Conservation (phyloP, 2,329 filamentous ascomycete species). For the Sporothrix protearum region DNA sequence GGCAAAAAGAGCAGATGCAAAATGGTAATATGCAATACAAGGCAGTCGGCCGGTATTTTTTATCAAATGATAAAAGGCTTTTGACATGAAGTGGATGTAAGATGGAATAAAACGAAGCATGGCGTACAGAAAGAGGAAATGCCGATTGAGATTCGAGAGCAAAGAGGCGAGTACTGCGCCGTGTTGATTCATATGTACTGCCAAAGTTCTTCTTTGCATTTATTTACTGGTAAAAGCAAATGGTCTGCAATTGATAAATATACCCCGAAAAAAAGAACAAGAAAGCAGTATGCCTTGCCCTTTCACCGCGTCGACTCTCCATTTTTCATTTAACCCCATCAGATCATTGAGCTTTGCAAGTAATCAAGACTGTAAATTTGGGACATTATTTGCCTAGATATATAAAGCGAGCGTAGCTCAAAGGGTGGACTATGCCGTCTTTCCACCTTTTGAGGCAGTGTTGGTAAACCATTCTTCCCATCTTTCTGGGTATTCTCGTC, state of each 20-base stretch:
- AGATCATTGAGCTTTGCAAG: neutral
- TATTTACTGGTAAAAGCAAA: too few relatives aligned
- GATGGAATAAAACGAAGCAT: too few relatives aligned
- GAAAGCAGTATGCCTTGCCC: too few relatives aligned
- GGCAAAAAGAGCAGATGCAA: neutral
- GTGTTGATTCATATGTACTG: too few relatives aligned
- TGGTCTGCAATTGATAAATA: too few relatives aligned
- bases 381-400: neutral
- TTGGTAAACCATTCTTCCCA: neutral
- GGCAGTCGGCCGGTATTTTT: neutral
- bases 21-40: neutral
- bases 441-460: neutral
- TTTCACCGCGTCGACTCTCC: too few relatives aligned
- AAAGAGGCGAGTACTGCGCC: too few relatives aligned
- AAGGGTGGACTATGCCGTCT: neutral
- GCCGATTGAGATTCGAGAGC: too few relatives aligned
- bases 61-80: neutral
- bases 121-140: too few relatives aligned
- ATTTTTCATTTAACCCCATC: neutral
- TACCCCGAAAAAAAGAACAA: too few relatives aligned
- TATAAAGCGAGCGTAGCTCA: conserved; percentile 4
- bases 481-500: conserved; percentile 14
- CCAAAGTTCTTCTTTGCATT: too few relatives aligned
- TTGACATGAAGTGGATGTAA: neutral
- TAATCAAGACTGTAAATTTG: neutral